Evolutionary conservation across 2,329 filamentous ascomycete species (phyloP), one percentile per base, ranked within the genome.

Genomic region (Zelopaecilomyces penicillatus): DNA sequence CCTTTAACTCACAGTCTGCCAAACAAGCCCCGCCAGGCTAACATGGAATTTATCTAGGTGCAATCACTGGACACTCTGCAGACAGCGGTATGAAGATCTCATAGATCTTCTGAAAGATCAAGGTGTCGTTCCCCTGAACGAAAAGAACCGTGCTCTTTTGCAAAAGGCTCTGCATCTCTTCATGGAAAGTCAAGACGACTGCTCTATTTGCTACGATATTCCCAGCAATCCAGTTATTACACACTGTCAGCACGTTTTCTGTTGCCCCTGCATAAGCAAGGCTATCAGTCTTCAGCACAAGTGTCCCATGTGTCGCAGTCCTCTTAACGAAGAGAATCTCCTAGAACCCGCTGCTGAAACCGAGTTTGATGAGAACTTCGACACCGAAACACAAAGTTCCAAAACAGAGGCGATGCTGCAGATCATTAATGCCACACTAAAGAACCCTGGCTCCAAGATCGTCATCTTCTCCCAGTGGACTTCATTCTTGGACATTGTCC

Each of bases 51-150:
- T n/a, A 19, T 19, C 9, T 45, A 75, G 72, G 9, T 95, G 89
- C 65, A 89, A 91, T 52, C 89, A 95, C 60, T 94, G 87, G 87
- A 82, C 83, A 6, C 74, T 96, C 8, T 87, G 86, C 57, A 83
- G 82, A 41, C 74, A 84, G 30, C 81, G 86, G 9, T 74, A 94
- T n/a, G 75, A 77, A 7, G 78, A 81, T n/a, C 73, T 95, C 26
- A 71, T 91, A 58, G 70, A 76, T 19, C 69, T 86, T 2, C 71
- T 94, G 2, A 83, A 87, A 37, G 73, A 77, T 11, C 71, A 85
- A 52, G 76, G 80, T 39, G 70, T 83, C 1, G 82, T 94, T 0
- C 72, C 76, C 0, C 70, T 94, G 27, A 91, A 79, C 3, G 73
- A 78, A 0, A 82, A 88, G 60, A 94, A 91, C 56, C 68, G 76